Conservation (phyloP, 2,329 filamentous ascomycete genomes). For the Camptophora hylomeconis region DNA sequence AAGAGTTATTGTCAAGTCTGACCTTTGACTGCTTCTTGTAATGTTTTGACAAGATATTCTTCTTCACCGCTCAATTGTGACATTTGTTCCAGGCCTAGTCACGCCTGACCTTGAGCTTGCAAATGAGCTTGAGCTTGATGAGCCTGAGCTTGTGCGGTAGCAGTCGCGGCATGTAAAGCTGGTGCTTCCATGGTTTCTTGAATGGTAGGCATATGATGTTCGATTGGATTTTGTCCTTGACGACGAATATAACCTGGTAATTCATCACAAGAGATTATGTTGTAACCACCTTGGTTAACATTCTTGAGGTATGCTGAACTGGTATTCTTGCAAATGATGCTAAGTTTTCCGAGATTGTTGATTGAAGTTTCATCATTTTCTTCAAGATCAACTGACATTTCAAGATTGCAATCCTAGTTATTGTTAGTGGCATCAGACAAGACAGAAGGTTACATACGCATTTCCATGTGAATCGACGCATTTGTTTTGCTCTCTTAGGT, state of each 20-base stretch:
- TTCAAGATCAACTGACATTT: slow-evolving; percentile 17
- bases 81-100: no score
- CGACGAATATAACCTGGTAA: slow-evolving; percentile 13
- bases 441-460: slow-evolving; percentile 12
- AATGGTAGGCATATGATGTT: slow-evolving; percentile 7
- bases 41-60: no score
- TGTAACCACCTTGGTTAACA: slow-evolving; percentile 14
- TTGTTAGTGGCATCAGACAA: slow-evolving; percentile 2
- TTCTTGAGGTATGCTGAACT: slow-evolving; percentile 16
- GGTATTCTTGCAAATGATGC: slow-evolving; percentile 17
- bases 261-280: slow-evolving; percentile 17
- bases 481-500: slow-evolving; percentile 16
- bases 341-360: slow-evolving; percentile 15
- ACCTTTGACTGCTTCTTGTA: no score
- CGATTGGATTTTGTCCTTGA: slow-evolving; percentile 13
- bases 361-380: slow-evolving; percentile 15
- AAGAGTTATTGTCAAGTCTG: no score
- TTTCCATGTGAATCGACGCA: slow-evolving; percentile 17
- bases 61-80: no score
- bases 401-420: slow-evolving; percentile 15
- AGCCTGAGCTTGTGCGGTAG: no score
- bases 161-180: no score
- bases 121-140: no score
- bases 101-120: no score
- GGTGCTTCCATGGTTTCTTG: slow-evolving; percentile 3